Base-by-base conservation (phyloP, 257 asterid genomes). In the Verbascum thapsus region DNA sequence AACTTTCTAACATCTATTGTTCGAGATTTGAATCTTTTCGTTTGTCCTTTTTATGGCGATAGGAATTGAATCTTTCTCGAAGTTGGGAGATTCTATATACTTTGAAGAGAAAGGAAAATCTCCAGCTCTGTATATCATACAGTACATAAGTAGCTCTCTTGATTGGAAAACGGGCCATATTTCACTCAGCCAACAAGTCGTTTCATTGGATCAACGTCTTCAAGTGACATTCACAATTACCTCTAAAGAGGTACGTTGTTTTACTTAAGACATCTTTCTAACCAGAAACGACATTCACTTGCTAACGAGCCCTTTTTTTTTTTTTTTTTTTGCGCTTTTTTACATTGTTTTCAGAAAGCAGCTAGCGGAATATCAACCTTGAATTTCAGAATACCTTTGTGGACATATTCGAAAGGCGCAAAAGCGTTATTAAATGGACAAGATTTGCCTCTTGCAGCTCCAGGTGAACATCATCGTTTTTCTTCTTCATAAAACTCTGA, bases 21-120 rank as follows among this genome's bases (percentile, higher is more conserved):
- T n/a, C n/a, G n/a, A n/a, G n/a, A n/a, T n/a, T n/a, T n/a, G n/a
- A n/a, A n/a, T n/a, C n/a, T n/a, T n/a, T n/a, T n/a, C n/a, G n/a
- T n/a, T n/a, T n/a, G n/a, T n/a, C n/a, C n/a, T 26, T 2, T 26
- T 26, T 26, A 26, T 26, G 3, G n/a, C 32, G 32, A 2, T 4
- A 90, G 99, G 95, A 44, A 82, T 83, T 30, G 99, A 92, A 56
- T 87, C 99, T 0, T 92, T 92, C 70, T 80, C 99, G 12, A 92
- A 92, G 78, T 58, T 92, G 73, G 99, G 99, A 70, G 97, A 92
- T 70, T 81, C 99, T 0, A 87, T 89, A 60, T 92, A 89, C 84
- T 92, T 92, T 39, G 97, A 89, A 67, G 94, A 92, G 58, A 80
- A 35, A 19, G 96, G 94, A 54, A 53, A 53, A 0, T 19, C 38